Percentiles rank a stretch among this genome's conserved stretches.
Evolutionary conservation across 1,284 basidiomycete species (phyloP).

Genomic region (Peniophora sp.): DNA sequence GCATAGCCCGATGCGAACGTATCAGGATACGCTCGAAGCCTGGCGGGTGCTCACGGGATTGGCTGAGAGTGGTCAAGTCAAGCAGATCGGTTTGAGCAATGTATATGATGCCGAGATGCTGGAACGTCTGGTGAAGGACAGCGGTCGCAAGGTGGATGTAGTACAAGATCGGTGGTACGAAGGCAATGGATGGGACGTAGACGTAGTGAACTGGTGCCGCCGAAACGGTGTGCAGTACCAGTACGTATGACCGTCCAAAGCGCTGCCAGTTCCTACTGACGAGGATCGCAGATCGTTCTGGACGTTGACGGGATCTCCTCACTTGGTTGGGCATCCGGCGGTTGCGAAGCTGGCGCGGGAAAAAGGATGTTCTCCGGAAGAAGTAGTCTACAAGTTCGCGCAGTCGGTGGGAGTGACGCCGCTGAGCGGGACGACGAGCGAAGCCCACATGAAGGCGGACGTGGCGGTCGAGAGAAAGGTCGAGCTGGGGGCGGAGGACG

Average conservation of each 20-base stretch:
- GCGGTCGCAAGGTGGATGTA: constrained; percentile 47
- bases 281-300: constrained; percentile 64
- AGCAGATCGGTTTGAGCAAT: constrained; percentile 69
- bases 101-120: constrained; percentile 58
- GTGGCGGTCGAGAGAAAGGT: constrained; percentile 35
- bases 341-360: constrained; percentile 37
- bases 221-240: constrained; percentile 62
- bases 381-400: constrained; percentile 60
- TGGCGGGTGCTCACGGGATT: constrained; percentile 55
- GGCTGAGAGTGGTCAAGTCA: constrained; percentile 56
- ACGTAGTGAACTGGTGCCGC: constrained; percentile 48
- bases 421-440: constrained; percentile 56
- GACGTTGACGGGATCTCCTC: constrained; percentile 74
- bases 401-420: constrained; percentile 53
- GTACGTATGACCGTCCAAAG: constrained; percentile 34
- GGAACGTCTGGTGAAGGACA: constrained; percentile 38
- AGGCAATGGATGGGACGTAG: constrained; percentile 67
- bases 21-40: constrained; percentile 54
- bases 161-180: constrained; percentile 83
- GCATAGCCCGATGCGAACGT: constrained; percentile 62
- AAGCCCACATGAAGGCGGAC: constrained; percentile 48
- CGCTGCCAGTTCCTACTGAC: constrained; percentile 3
- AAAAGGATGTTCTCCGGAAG: constrained; percentile 49
- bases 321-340: constrained; percentile 42
- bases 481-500: constrained; percentile 29